These are phyloP conservation scores for Populus hybrid DNA, from an alignment of 441 rosid genomes.

Conservation along the genomic window DNA sequence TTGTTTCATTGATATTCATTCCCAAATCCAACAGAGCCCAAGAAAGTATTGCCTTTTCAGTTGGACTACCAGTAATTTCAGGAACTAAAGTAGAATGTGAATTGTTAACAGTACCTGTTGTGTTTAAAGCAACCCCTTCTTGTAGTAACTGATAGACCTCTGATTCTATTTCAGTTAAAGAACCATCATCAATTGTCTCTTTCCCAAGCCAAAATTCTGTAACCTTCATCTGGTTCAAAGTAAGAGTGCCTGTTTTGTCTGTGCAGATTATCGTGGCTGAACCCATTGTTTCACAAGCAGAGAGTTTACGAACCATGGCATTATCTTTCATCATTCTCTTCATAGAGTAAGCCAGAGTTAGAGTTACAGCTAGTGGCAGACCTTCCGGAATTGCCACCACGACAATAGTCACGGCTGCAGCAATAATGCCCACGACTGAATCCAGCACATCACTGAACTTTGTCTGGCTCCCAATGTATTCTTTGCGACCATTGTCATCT, in stretches of 20 bases:
- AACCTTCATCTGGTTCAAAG: slow-evolving; percentile 39
- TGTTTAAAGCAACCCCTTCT: slow-evolving; percentile 38
- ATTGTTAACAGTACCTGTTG: slow-evolving; percentile 26
- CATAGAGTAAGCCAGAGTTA: slow-evolving; percentile 52
- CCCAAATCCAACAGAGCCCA: slow-evolving; percentile 36
- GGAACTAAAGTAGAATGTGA: slow-evolving; percentile 13
- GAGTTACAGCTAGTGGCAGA: slow-evolving; percentile 48
- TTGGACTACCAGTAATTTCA: slow-evolving; percentile 46
- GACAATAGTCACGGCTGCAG: slow-evolving; percentile 46
- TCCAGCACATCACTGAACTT: slow-evolving; percentile 28
- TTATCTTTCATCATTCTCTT: slow-evolving; percentile 46
- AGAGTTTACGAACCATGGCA: slow-evolving; percentile 43
- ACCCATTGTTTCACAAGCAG: slow-evolving; percentile 49
- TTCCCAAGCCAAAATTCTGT: slow-evolving; percentile 32
- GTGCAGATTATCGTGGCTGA: slow-evolving; percentile 32
- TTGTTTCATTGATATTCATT: slow-evolving; percentile 27
- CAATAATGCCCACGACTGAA: slow-evolving; percentile 27
- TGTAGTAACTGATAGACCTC: slow-evolving; percentile 19
- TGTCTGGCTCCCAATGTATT: slow-evolving; percentile 21
- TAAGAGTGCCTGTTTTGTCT: slow-evolving; percentile 28
- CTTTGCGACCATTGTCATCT: slow-evolving; percentile 32
- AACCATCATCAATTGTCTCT: slow-evolving; percentile 7
- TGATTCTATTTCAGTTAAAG: not conserved
- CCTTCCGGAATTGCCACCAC: slow-evolving; percentile 66
- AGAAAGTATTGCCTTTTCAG: slow-evolving; percentile 49